Percentiles rank a stretch among this genome's conserved stretches.
Evolutionary conservation across 768 basidiomycete genomes (phyloP).

Genomic region (Xanthoconium purpureum): DNA sequence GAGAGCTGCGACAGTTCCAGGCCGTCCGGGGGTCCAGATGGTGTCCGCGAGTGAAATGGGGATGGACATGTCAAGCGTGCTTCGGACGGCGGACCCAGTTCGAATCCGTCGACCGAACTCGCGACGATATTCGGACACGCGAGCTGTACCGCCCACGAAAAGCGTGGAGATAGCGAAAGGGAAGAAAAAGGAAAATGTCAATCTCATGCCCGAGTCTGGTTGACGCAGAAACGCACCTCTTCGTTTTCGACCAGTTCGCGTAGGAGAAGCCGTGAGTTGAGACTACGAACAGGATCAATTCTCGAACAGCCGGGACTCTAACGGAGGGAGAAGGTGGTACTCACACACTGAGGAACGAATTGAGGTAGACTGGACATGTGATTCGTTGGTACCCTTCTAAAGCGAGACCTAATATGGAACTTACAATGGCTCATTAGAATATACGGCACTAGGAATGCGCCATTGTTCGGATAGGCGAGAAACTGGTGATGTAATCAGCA

Average conservation of each 20-base stretch:
- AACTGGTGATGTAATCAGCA: conserved; percentile 24
- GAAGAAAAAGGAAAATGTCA: background rate
- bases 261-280: conserved; percentile 29
- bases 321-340: background rate
- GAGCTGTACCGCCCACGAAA: conserved; percentile 9
- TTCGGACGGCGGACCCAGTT: conserved; percentile 7
- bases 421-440: conserved; percentile 38
- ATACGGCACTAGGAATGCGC: conserved; percentile 36
- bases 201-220: background rate
- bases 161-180: background rate
- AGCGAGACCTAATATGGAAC: background rate
- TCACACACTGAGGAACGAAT: conserved; percentile 38
- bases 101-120: conserved; percentile 22
- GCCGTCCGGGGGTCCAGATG: background rate
- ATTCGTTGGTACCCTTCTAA: background rate
- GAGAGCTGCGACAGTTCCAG: background rate
- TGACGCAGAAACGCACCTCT: conserved; percentile 11
- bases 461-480: conserved; percentile 35
- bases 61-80: conserved; percentile 10
- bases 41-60: background rate
- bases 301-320: background rate
- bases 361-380: conserved; percentile 32
- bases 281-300: conserved; percentile 8
- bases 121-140: conserved; percentile 25
- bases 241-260: conserved; percentile 29